phyloP scores from a whole-genome alignment of 78 protist species.

The Parvularia atlantis region DNA sequence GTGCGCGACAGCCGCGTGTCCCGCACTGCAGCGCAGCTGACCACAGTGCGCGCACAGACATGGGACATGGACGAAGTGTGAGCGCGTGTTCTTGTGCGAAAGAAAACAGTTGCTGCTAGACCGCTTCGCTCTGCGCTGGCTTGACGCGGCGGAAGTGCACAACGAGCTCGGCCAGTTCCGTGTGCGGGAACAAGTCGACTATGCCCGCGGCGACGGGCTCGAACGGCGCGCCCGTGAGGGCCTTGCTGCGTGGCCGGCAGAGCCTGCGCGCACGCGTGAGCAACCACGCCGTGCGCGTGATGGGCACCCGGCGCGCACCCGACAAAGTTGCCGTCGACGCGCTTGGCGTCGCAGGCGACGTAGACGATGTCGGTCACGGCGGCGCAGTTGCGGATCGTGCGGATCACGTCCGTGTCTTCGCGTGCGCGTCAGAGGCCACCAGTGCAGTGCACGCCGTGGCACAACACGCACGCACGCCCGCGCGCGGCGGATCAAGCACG shows the following conservation, averaged over 20 bases:
- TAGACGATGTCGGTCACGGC: neutral
- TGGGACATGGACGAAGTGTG: too few species aligned
- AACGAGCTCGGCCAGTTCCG: constrained; percentile 58
- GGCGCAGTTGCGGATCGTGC: neutral
- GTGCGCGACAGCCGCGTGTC: too few species aligned
- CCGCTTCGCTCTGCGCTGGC: too few species aligned
- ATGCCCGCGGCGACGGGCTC: constrained; percentile 26
- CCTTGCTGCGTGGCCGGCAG: constrained; percentile 40
- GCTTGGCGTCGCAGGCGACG: neutral
- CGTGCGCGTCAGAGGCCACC: neutral
- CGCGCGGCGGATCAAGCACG: constrained; percentile 3
- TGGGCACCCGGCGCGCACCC: too few species aligned
- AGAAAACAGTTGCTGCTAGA: too few species aligned
- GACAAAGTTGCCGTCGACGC: too few species aligned
- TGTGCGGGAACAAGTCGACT: constrained; percentile 84
- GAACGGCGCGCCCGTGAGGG: constrained; percentile 50
- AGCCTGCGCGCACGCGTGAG: neutral
- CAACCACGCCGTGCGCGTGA: too few species aligned
- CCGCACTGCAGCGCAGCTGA: too few species aligned
- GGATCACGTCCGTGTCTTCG: neutral
- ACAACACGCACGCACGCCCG: constrained; percentile 8
- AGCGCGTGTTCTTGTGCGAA: too few species aligned
- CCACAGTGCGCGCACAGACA: too few species aligned
- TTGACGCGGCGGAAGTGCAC: constrained; percentile 50
- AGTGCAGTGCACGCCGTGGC: neutral